A percentile compares a stretch with the other conserved stretches of the same genome.
Conservation (phyloP, 2,329 filamentous ascomycete genomes). For the Graphium sp. region DNA sequence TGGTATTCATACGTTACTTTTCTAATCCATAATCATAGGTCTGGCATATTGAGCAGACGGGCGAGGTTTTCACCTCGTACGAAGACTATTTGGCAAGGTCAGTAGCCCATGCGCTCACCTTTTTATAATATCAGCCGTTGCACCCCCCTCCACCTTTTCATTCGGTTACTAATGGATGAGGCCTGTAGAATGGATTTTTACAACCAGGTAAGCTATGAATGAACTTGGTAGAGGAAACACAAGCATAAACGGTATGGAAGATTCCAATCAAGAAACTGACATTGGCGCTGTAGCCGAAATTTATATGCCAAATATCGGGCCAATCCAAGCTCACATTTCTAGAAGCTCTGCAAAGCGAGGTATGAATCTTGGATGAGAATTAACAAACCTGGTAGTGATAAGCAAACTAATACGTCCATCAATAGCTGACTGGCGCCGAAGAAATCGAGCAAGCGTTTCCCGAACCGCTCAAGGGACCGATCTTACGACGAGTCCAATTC, state of each 20-base stretch:
- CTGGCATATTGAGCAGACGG: constrained; percentile 81
- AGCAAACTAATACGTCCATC: background rate
- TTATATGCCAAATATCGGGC: constrained; percentile 92
- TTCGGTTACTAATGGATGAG: constrained; percentile 15
- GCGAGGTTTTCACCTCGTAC: constrained; percentile 78
- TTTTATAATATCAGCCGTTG: constrained; percentile 3
- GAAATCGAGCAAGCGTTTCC: constrained; percentile 89
- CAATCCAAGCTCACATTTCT: constrained; percentile 86
- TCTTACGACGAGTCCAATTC: constrained; percentile 82
- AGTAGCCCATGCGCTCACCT: constrained; percentile 12
- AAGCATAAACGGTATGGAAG: too few relatives aligned
- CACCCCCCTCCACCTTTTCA: constrained; percentile 1
- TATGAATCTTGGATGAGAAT: constrained; percentile 23
- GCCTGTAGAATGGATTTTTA: constrained; percentile 71
- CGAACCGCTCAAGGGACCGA: constrained; percentile 76
- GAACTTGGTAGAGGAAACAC: too few relatives aligned
- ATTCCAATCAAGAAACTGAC: constrained; percentile 1
- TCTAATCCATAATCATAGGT: constrained; percentile 38
- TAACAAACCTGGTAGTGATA: background rate
- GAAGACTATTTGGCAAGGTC: constrained; percentile 76
- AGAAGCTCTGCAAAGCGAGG: constrained; percentile 81
- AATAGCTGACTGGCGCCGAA: constrained; percentile 57
- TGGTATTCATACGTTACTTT: constrained; percentile 7
- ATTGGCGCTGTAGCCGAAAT: constrained; percentile 44
- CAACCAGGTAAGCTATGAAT: constrained; percentile 53